These are phyloP conservation scores for Colletotrichum ledebouriae DNA, from an alignment of 2,329 filamentous ascomycete genomes.

Conservation along the genomic window DNA sequence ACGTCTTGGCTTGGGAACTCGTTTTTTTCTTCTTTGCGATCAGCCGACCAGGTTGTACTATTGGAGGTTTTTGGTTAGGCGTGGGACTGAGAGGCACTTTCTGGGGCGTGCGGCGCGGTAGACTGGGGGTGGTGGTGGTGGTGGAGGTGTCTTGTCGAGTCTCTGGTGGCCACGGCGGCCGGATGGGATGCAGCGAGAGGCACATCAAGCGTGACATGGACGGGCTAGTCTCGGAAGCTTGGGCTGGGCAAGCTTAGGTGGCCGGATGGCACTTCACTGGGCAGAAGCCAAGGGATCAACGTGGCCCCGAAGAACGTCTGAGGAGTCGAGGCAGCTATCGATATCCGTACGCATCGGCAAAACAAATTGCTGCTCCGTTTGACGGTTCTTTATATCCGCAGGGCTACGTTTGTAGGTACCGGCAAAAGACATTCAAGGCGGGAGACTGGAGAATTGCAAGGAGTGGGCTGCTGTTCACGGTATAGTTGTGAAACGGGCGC, in stretches of 20 bases:
- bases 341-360: not conserved
- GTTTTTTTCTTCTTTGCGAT: slow-evolving; percentile 19
- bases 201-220: slow-evolving; percentile 25
- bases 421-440: slow-evolving; percentile 7
- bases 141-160: slow-evolving; percentile 1
- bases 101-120: slow-evolving; percentile 17
- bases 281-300: slow-evolving; percentile 17
- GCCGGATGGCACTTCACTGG: slow-evolving; percentile 14
- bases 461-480: not conserved
- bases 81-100: slow-evolving; percentile 28
- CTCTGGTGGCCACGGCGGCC: slow-evolving; percentile 18
- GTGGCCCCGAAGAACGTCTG: slow-evolving; percentile 1
- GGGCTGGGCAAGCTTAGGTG: slow-evolving; percentile 19
- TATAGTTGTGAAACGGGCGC: slow-evolving; percentile 7
- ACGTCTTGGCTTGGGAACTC: slow-evolving; percentile 27
- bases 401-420: not conserved
- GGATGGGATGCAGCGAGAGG: slow-evolving; percentile 28
- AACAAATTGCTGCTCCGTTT: not conserved
- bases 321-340: not conserved
- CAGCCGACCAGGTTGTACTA: slow-evolving; percentile 30
- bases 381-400: slow-evolving; percentile 1
- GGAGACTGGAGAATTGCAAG: slow-evolving; percentile 8
- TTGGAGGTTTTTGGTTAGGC: slow-evolving; percentile 35
- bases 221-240: slow-evolving; percentile 18
- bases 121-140: slow-evolving; percentile 6